Percentiles rank a stretch among this genome's conserved stretches.
Evolutionary conservation across 805 yeast genomes (phyloP).

Genomic region (Pichia exigua): DNA sequence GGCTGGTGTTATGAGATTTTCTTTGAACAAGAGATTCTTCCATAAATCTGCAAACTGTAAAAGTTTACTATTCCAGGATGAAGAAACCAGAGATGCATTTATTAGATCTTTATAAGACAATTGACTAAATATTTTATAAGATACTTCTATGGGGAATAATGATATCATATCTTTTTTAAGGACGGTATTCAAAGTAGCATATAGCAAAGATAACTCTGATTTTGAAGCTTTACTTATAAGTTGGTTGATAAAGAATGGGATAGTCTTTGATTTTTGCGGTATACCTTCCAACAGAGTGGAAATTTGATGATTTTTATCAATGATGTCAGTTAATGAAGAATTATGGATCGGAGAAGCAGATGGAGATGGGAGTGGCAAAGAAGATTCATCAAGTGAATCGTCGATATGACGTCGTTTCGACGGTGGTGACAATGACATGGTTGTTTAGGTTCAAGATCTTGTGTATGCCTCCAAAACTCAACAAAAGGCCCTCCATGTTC

Average conservation of each 20-base stretch:
- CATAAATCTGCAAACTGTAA: conserved; percentile 58
- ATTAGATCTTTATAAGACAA: conserved; percentile 53
- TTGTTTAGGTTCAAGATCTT: not conserved
- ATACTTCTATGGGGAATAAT: conserved; percentile 67
- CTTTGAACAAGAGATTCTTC: conserved; percentile 56
- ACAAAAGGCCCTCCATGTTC: too few relatives aligned
- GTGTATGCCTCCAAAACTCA: too few relatives aligned
- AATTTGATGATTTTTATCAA: not conserved
- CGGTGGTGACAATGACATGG: not conserved
- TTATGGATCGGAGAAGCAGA: not conserved
- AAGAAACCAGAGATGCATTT: conserved; percentile 40
- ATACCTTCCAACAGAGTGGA: not conserved
- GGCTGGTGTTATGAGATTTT: conserved; percentile 44
- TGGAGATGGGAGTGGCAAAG: not conserved
- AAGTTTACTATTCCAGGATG: conserved; percentile 60
- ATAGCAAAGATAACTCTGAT: not conserved
- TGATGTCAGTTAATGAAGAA: not conserved
- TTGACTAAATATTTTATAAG: conserved; percentile 50
- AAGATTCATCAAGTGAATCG: not conserved
- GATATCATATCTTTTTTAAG: conserved; percentile 63
- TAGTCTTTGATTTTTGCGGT: not conserved
- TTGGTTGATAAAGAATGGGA: not conserved
- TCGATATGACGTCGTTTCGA: not conserved
- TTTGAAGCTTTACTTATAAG: not conserved
- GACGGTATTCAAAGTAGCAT: not conserved